Evolutionary conservation across 495 filamentous ascomycete genomes (phyloP), one percentile per base, ranked within the genome.

Genomic region (Daldinia vernicosa): DNA sequence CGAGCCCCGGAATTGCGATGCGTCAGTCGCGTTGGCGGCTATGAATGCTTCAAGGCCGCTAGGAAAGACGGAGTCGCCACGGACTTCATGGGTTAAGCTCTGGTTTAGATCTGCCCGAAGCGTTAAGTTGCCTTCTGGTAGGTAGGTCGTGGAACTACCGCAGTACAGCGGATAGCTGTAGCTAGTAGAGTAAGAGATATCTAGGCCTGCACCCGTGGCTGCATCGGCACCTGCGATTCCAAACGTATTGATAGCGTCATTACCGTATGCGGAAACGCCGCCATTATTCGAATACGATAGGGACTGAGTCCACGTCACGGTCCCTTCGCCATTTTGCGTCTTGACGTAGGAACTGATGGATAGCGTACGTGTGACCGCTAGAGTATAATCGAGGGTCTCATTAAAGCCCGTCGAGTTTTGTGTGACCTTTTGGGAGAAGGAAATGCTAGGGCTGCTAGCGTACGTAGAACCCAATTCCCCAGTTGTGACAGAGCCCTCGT

Each of bases 131-230:
- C 86, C 87, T 30, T 78, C 74, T 15, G 80, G 51, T 0, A 79
- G 71, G 27, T 82, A 73, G 37, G 67, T 54, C 65, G 86, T 89
- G 1, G 85, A 82, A 6, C 84, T 84, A 60, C 89, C 88, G 17
- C 88, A 86, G 55, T 79, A 82, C 0, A 95, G 69, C 2, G 91
- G 92, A 70, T 93, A 94, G 8, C 72, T 72, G 79, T 91, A 93
- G 4, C 72, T 79, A 9, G 83, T 71, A 27, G 76, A 60, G 73
- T 84, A 85, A 27, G 17, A 70, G 8, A 58, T 57, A 1, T 22
- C 53, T 4, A 67, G 61, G 22, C 55, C 82, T 2, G 77, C 74
- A 2, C 78, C 81, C 0, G 82, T 83, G 14, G 85, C 84, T n/a
- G 75, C 60, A 59, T 90, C 90, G 2, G 70, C 74, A 28, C 92